A percentile compares a stretch with the other conserved stretches of the same genome.
These are phyloP conservation scores for Aspergillus bridgeri DNA, from an alignment of 495 filamentous ascomycete genomes.

Conservation along the genomic window DNA sequence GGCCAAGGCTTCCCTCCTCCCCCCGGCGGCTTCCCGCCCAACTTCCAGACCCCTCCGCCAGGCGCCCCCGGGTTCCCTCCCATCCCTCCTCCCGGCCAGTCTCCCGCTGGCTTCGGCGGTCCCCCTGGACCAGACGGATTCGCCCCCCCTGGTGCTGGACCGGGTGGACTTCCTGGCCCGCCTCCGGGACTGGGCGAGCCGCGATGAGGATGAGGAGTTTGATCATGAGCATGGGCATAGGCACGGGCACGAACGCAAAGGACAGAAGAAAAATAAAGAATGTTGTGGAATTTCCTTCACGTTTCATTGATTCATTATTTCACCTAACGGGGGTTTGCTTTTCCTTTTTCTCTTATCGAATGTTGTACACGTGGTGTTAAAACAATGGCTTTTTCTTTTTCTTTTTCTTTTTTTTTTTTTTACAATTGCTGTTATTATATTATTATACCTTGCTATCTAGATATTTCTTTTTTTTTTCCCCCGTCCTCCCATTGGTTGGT, in stretches of 20 bases:
- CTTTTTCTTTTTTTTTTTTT: too few species aligned
- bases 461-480: background rate
- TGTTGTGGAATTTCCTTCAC: too few species aligned
- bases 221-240: background rate
- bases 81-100: slow-evolving; percentile 25
- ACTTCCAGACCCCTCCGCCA: slow-evolving; percentile 27
- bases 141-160: slow-evolving; percentile 20
- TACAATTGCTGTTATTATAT: too few species aligned
- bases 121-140: slow-evolving; percentile 34
- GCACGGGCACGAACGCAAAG: too few species aligned
- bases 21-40: slow-evolving; percentile 55
- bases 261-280: background rate
- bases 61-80: slow-evolving; percentile 24
- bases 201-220: slow-evolving; percentile 9
- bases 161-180: slow-evolving; percentile 17
- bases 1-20: slow-evolving; percentile 51
- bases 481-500: too few species aligned
- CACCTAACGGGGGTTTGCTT: too few species aligned
- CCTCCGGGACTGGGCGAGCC: slow-evolving; percentile 21
- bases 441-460: background rate
- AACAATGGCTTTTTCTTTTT: background rate
- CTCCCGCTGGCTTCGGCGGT: slow-evolving; percentile 18
- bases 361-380: too few species aligned
- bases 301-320: too few species aligned
- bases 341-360: background rate